Percentiles rank a stretch among this genome's conserved stretches.
Evolutionary conservation across 2,329 filamentous ascomycete genomes (phyloP).

Genomic region (Pochonia chlamydosporia): DNA sequence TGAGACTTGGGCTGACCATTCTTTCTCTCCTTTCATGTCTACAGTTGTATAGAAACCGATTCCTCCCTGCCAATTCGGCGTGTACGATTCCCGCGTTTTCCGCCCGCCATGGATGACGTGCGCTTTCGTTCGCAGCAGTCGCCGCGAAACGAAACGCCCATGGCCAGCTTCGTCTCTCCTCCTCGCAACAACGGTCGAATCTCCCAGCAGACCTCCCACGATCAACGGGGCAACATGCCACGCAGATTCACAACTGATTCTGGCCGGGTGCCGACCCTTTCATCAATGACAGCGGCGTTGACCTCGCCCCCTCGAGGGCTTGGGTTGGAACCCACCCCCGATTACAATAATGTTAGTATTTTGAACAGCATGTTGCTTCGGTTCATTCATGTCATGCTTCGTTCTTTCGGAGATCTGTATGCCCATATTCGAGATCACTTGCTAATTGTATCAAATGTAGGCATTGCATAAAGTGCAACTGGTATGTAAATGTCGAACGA

Average conservation of each 20-base stretch:
- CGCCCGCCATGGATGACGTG: constrained; percentile 62
- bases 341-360: constrained; percentile 38
- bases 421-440: neutral
- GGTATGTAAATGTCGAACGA: constrained; percentile 44
- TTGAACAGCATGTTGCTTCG: neutral
- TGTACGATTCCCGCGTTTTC: constrained; percentile 31
- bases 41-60: constrained; percentile 24
- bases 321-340: constrained; percentile 35
- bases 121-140: constrained; percentile 74
- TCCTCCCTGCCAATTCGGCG: constrained; percentile 30
- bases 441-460: constrained; percentile 27
- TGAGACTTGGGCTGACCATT: constrained; percentile 21
- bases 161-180: constrained; percentile 69
- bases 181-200: constrained; percentile 63
- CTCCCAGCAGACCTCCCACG: constrained; percentile 47
- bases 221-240: constrained; percentile 72
- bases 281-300: constrained; percentile 39
- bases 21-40: constrained; percentile 29
- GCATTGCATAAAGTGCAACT: constrained; percentile 69
- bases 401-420: neutral
- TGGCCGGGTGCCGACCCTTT: constrained; percentile 72
- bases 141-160: constrained; percentile 68
- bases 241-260: constrained; percentile 93
- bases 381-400: neutral
- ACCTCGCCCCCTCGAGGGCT: constrained; percentile 43